Base-by-base conservation (phyloP, 768 basidiomycete genomes). In the Rhodotorula paludigena region DNA sequence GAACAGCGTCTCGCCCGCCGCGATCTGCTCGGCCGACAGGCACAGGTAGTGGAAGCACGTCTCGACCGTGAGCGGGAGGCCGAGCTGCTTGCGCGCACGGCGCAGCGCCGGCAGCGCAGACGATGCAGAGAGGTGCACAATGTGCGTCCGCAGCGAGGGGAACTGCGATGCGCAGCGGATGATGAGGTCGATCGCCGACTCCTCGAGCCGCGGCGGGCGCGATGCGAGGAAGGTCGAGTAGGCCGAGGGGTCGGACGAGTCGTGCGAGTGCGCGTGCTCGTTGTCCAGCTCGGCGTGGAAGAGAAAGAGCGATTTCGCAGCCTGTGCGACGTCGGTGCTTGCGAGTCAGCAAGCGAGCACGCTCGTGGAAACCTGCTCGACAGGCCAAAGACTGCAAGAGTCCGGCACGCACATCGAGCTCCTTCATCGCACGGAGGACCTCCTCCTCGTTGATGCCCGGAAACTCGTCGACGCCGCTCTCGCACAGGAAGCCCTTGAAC, bases 1-100 rank as follows among this genome's bases (percentile, higher is more conserved):
- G 80, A 96, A 93, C 77, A 92, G 87, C 57, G 92, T 87, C 32
- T 79, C 84, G 16, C 88, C 87, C 63, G 83, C 77, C 10, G 90
- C 90, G 64, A 96, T 87, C 54, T 84, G 79, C 60, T 85, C 83
- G 0, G 91, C 83, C 47, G 84, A 81, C 14, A 96, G 84, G 73
- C 86, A 86, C 30, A 97, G 85, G 80, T 99, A 99, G 78, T 99
- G 94, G 80, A 94, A 97, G 78, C 93, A 97, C 1, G 94, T 99
- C 81, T 99, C 94, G 57, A 92, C 90, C 0, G 92, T 91, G 58
- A 99, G 80, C 15, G 86, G 86, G 8, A 78, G 69, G 0, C 87
- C 85, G 2, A 83, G 80, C 2, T 80, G 77, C 74, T 82, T 86
- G 4, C 79, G 74, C 8, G 92, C 92, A 54, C 83, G 81, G 48